phyloP scores from a whole-genome alignment of 495 filamentous ascomycete species.

The Penicillium turbatum region DNA sequence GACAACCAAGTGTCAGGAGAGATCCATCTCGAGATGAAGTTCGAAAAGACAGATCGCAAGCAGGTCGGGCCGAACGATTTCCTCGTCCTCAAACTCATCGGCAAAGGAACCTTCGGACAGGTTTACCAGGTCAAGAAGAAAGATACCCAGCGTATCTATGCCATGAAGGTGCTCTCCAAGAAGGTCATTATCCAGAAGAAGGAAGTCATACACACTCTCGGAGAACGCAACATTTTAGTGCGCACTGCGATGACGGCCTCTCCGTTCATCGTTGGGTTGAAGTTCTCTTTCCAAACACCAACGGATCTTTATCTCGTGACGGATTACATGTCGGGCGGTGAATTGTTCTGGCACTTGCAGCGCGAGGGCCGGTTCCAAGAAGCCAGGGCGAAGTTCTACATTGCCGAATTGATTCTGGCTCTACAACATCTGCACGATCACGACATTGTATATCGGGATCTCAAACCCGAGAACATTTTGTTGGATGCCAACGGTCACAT shows the following conservation, averaged over 20 bases:
- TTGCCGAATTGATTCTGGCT: conserved; percentile 93
- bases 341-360: conserved; percentile 98
- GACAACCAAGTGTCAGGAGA: conserved; percentile 80
- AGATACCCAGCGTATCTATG: conserved; percentile 92
- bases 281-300: conserved; percentile 98
- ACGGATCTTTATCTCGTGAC: conserved; percentile 96
- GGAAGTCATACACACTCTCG: conserved; percentile 93
- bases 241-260: conserved; percentile 93
- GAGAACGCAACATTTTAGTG: conserved; percentile 94
- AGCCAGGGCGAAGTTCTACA: conserved; percentile 95
- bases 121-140: conserved; percentile 99
- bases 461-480: conserved; percentile 83
- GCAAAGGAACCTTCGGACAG: conserved; percentile 98
- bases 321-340: conserved; percentile 99
- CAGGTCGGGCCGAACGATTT: conserved; percentile 97
- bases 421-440: conserved; percentile 93
- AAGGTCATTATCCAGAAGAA: conserved; percentile 99
- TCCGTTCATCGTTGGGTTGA: conserved; percentile 95
- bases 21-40: conserved; percentile 78
- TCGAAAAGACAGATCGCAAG: conserved; percentile 85
- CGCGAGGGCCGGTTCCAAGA: conserved; percentile 96
- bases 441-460: conserved; percentile 94
- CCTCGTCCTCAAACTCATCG: conserved; percentile 90
- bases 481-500: conserved; percentile 83
- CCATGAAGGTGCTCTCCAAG: conserved; percentile 98